phyloP scores from a whole-genome alignment of 192 early-diverging fungal species.

The Gryganskiella cystojenkinii region DNA sequence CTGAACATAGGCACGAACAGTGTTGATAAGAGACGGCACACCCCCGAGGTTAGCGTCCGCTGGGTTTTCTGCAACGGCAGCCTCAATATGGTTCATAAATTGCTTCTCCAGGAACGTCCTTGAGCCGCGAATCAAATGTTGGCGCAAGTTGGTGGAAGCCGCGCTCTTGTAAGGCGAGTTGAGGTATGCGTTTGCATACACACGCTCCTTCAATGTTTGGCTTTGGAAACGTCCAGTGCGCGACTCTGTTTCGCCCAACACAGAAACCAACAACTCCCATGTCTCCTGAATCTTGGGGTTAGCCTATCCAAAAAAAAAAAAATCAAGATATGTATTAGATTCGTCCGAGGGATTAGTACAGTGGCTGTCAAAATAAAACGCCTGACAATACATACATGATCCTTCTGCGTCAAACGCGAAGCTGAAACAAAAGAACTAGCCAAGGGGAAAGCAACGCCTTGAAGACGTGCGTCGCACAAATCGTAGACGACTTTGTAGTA shows the following conservation, averaged over 20 bases:
- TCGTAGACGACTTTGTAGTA: constrained; percentile 60
- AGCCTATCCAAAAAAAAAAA: constrained; percentile 11
- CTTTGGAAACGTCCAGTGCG: constrained; percentile 46
- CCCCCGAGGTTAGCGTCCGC: constrained; percentile 82
- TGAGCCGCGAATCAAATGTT: constrained; percentile 53
- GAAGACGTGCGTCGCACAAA: constrained; percentile 56
- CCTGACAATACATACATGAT: too few relatives aligned
- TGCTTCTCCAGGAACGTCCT: constrained; percentile 65
- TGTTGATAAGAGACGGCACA: constrained; percentile 76
- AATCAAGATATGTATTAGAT: too few relatives aligned
- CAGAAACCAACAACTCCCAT: constrained; percentile 55
- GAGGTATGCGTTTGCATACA: constrained; percentile 53
- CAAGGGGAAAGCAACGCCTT: constrained; percentile 47
- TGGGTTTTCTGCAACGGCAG: constrained; percentile 66
- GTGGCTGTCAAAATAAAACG: too few relatives aligned
- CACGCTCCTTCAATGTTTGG: constrained; percentile 54
- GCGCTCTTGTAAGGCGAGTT: constrained; percentile 30
- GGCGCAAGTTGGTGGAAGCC: constrained; percentile 35
- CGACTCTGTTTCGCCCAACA: constrained; percentile 54
- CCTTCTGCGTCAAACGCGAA: constrained; percentile 45
- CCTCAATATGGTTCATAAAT: constrained; percentile 56
- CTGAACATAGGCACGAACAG: constrained; percentile 77
- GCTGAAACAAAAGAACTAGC: constrained; percentile 55
- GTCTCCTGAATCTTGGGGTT: constrained; percentile 48
- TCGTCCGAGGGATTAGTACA: too few relatives aligned